Base-by-base conservation (phyloP, 768 basidiomycete species). In the Auricularia cornea region DNA sequence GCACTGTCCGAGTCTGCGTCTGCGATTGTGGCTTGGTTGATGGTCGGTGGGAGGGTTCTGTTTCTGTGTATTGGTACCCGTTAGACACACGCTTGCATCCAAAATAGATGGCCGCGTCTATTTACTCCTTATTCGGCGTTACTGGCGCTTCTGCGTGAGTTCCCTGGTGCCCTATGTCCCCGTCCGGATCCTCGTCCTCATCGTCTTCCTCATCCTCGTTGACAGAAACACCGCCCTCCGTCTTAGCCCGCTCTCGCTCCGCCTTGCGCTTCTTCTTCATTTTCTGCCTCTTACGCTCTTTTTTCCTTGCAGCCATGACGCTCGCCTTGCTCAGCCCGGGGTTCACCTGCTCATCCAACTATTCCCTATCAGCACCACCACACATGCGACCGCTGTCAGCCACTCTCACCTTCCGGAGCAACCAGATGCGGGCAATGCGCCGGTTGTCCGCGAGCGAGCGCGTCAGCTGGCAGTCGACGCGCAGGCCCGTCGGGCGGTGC, bases 391-490 rank as follows among this genome's bases (percentile, higher is more conserved):
- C n/a, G n/a, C n/a, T n/a, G n/a, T n/a, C n/a, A n/a, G n/a, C 60
- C 28, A 8, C 12, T 28, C 54, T 10, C 57, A 77, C 91, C 85
- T 90, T 93, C 74, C 92, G 87, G 44, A 87, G 69, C 61, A 98
- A 70, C 66, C 84, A 77, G 66, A 82, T 83, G 65, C 94, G 80
- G 18, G 94, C 94, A 30, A 88, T 72, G 70, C 83, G 84, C 67
- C 94, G 79, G 70, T 98, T 98, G 67, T 86, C 81, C 32, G 83
- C 77, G 56, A 94, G 75, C 2, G 92, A 94, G 54, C 94, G 87
- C 5, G 94, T 94, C 70, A 92, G 86, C 73, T 98, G 94, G 70
- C 92, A 94, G 3, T 84, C 78, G 16, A 96, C 89, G 41, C 94
- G 86, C 60, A 95, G 80, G 4, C 93, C 91, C 23, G 91, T 92